Evolutionary conservation across 2,329 filamentous ascomycete species (phyloP), one percentile per base, ranked within the genome.

Genomic region (Fusarium domesticum): DNA sequence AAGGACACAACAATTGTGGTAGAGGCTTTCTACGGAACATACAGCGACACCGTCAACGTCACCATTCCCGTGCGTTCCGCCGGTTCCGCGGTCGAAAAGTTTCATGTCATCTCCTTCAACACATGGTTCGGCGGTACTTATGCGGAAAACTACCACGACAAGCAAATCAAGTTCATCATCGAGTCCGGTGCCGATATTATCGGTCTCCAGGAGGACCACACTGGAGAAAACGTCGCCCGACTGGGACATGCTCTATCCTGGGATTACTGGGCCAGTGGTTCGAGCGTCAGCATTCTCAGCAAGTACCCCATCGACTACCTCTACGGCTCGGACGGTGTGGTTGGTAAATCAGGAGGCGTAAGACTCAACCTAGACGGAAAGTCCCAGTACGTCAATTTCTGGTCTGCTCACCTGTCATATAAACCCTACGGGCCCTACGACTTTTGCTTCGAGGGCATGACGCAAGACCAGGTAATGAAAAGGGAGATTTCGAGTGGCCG

Each of bases 341-440:
- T 33, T 37, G 30, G 38, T 34, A 42, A 38, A 12, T 34, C 39
- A 6, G 60, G 59, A 6, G 61, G 58, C 6, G 63, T 64, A 3
- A 60, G 56, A 11, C 56, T 71, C 31, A 51, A 56, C 31, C 57
- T 70, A 15, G 65, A 67, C 43, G 62, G 58, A 6, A 42, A 53
- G 2, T 45, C 39, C 6, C 51, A 51, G n/a, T 54, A 65, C 32
- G 50, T 68, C 33, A 63, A 64, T 40, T 48, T 69, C 35, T 68
- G 61, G 59, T 61, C 58, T 32, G 56, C 57, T 16, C 67, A 71
- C 44, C 52, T 70, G 5, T 64, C 60, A 5, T 63, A 59, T 35
- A 46, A 57, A 12, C 69, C 69, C 2, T 71, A 71, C 41, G 68
- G 68, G 0, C 69, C 68, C 0, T 70, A 71, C 48, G 67, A 67